Conservation (phyloP, 2,329 filamentous ascomycete species). For the Aspergillus sp. region DNA sequence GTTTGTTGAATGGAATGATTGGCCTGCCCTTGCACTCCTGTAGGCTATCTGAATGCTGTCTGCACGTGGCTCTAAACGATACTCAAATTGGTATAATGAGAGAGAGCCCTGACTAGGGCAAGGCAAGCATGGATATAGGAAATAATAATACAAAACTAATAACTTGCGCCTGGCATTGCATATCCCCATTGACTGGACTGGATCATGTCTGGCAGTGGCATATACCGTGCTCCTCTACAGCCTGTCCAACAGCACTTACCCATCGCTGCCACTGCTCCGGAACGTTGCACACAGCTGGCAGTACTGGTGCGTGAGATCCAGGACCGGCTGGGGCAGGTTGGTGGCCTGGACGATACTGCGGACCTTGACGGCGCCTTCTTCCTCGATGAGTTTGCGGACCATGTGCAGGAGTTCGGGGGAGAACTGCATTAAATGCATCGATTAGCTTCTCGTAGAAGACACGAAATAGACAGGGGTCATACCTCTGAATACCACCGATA, state of each 20-base stretch:
- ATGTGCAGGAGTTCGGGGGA: constrained; percentile 81
- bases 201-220: constrained; percentile 7
- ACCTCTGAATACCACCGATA: constrained; percentile 98
- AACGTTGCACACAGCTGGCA: constrained; percentile 91
- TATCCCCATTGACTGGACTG: no score
- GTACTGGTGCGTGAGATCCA: constrained; percentile 94
- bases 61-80: no score
- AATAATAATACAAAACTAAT: no score
- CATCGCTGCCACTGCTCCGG: constrained; percentile 84
- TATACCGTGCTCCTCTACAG: constrained; percentile 5
- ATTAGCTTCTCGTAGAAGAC: no score
- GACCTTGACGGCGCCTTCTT: constrained; percentile 94
- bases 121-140: no score
- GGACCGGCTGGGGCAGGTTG: constrained; percentile 80
- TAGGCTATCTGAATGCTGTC: no score
- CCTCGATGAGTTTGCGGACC: constrained; percentile 87
- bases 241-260: constrained; percentile 38
- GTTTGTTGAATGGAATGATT: no score
- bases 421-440: constrained; percentile 53
- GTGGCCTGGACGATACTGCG: constrained; percentile 95
- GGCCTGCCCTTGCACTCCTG: no score
- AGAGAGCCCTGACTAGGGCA: no score
- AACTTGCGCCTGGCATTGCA: no score
- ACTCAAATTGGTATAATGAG: no score
- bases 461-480: no score